Percentiles rank a stretch among this genome's conserved stretches.
These are phyloP conservation scores for Eucalyptus pauciflora DNA, from an alignment of 345 rosid genomes.

Conservation along the genomic window DNA sequence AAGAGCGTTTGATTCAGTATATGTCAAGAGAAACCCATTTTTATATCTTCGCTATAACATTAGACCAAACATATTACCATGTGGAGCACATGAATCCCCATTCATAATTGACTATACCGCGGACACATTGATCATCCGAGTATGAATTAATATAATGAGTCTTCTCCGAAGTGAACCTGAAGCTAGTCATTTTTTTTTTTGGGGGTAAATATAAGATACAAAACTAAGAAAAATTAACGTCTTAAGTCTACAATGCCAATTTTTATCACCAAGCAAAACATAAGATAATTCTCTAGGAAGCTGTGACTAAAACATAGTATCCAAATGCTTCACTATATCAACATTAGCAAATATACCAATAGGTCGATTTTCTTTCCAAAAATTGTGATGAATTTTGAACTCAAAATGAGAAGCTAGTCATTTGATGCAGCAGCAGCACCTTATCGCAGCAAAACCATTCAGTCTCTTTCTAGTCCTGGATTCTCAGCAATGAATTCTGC, in stretches of 20 bases:
- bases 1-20: background rate
- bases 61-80: constrained; percentile 20
- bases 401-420: background rate
- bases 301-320: too few species aligned
- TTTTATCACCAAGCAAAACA: too few species aligned
- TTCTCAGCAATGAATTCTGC: background rate
- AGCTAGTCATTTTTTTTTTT: background rate
- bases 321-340: rapidly evolving
- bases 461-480: background rate
- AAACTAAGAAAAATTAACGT: too few species aligned
- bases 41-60: background rate
- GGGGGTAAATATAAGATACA: too few species aligned
- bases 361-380: too few species aligned
- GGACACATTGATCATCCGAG: background rate
- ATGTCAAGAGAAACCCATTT: background rate
- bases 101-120: rapidly evolving
- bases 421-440: background rate
- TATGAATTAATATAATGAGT: background rate
- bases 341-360: too few species aligned
- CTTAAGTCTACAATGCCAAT: too few species aligned
- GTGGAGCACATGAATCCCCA: constrained; percentile 29
- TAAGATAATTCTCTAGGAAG: too few species aligned
- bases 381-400: too few species aligned
- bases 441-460: background rate
- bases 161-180: background rate